phyloP scores from a whole-genome alignment of 208 protist species.

The Trypanosoma mega region DNA sequence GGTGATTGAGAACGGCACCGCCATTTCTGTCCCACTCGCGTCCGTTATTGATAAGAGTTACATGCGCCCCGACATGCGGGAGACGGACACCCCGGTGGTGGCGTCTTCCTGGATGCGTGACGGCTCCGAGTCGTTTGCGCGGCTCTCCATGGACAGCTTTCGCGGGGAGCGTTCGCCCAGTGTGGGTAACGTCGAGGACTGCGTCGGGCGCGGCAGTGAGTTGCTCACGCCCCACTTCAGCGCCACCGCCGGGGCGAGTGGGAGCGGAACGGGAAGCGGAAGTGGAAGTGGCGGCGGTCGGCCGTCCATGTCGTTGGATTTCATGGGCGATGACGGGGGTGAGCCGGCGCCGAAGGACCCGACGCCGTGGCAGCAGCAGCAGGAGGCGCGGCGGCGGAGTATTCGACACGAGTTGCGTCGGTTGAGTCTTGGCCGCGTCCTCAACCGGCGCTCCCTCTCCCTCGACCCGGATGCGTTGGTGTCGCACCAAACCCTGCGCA shows the following conservation, averaged over 20 bases:
- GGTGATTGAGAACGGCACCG: conserved; percentile 85
- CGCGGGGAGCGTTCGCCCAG: conserved; percentile 12
- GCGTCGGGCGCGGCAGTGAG: conserved; percentile 6
- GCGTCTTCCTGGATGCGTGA: conserved; percentile 54
- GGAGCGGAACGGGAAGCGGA: not conserved
- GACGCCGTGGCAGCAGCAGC: conserved; percentile 7
- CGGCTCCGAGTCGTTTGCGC: conserved; percentile 34
- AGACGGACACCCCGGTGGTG: conserved; percentile 85
- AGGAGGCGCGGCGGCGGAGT: conserved; percentile 29
- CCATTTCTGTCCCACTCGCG: conserved; percentile 68
- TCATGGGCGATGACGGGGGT: conserved; percentile 11
- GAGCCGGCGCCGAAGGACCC: conserved; percentile 19
- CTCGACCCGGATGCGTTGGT: conserved; percentile 83
- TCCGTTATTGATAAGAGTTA: conserved; percentile 81
- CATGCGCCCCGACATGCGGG: conserved; percentile 63
- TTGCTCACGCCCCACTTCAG: not conserved
- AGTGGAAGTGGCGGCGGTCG: conserved; percentile 4
- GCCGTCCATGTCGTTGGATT: conserved; percentile 19
- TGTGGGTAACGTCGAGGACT: not conserved
- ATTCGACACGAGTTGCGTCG: conserved; percentile 17
- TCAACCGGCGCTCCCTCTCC: conserved; percentile 51
- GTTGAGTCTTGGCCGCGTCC: conserved; percentile 17
- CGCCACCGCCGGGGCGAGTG: conserved; percentile 3
- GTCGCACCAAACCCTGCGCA: conserved; percentile 67
- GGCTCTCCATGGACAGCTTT: conserved; percentile 51